Conservation (phyloP, 1,284 basidiomycete genomes). For the Trichosporon coremiiforme region DNA sequence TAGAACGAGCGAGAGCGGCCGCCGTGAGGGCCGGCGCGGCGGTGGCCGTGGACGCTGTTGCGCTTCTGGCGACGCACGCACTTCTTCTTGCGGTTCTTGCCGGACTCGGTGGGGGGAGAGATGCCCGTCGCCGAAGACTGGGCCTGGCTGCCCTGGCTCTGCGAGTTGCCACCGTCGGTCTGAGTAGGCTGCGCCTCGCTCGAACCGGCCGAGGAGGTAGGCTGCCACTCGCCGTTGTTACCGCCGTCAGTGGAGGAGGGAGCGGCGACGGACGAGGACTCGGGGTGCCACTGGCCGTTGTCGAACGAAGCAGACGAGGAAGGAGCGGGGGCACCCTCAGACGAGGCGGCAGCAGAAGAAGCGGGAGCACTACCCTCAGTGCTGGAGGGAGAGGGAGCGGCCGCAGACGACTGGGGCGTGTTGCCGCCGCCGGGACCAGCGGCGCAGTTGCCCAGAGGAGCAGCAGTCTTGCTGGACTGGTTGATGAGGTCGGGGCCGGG, state of each 20-base stretch:
- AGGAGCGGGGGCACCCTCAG: slow-evolving; percentile 8
- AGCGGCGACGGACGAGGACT: background rate
- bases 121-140: background rate
- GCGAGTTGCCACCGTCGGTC: background rate
- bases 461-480: slow-evolving; percentile 8
- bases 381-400: slow-evolving; percentile 1
- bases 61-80: slow-evolving; percentile 15
- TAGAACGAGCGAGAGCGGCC: slow-evolving; percentile 13
- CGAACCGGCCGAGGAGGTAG: background rate
- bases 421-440: slow-evolving; percentile 16
- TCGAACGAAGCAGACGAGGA: slow-evolving; percentile 14
- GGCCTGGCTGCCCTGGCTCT: slow-evolving; percentile 1
- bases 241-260: background rate
- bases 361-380: too few relatives aligned
- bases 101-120: background rate
- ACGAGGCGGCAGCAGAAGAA: too few relatives aligned
- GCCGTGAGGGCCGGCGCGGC: slow-evolving; percentile 12
- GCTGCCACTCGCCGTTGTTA: slow-evolving; percentile 7
- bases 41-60: background rate
- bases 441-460: slow-evolving; percentile 17
- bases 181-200: background rate
- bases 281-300: slow-evolving; percentile 20
- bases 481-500: slow-evolving; percentile 27
- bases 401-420: background rate
- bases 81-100: slow-evolving; percentile 21